Base-by-base conservation (phyloP, 441 rosid species). In the Daphne laureola region DNA sequence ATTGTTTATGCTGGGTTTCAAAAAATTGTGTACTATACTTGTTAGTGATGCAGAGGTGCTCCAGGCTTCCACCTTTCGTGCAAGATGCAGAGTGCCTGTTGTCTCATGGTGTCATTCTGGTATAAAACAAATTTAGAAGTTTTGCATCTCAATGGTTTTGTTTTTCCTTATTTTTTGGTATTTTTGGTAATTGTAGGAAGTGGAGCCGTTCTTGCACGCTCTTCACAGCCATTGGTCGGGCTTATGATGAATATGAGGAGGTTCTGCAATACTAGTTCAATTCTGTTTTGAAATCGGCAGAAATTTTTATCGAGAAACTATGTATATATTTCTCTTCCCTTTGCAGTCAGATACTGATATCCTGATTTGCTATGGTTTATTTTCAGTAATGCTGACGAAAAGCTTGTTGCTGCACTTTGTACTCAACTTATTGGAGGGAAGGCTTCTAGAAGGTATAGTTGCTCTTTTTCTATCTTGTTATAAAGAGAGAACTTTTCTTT, bases 211-310 rank as follows among this genome's bases (percentile, higher is more conserved):
- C 90, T 94, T 67, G 98, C 96, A 54, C 95, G 99, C 57, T 94
- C 99, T 49, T 90, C 99, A 55, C 99, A 90, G 64, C 97, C 98
- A 58, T 74, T 90, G 57, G 98, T 88, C 65, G 99, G 98, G 68
- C 86, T 90, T 46, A 86, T 94, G 95, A 90, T 90, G 97, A 94
- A 91, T 68, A 78, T 84, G 89, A 81, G 99, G 67, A 94, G 96
- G 98, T 90, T 82, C 41, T 59, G 55, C 56, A 4, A 7, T 27
- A 14, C 17, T 7, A 40, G 31, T 13, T 15, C 25, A 17, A 17
- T 36, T 23, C 45, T 31, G 16, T 50, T 31, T 9, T 31, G 38
- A 31, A 31, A 31, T 31, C 25, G 38, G n/a, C 27, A 43, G 43
- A 18, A 16, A 5, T 43, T 17, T 17, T 60, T 14, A 49, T 46